Conservation (phyloP, 352 stramenopile genomes). For the Globisporangium polare region DNA sequence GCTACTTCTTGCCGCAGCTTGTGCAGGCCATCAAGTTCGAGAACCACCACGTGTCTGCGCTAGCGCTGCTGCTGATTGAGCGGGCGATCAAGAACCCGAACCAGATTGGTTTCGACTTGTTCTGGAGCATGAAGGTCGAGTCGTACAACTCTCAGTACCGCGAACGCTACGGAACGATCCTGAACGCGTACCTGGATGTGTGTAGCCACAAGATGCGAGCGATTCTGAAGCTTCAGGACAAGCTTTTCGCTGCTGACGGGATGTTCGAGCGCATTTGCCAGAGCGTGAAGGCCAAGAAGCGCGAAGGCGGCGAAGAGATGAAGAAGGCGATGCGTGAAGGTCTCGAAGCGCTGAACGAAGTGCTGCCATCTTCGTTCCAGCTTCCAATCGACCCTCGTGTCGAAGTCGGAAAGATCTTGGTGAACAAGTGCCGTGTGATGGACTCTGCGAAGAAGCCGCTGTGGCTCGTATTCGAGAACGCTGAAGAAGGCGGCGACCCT, state of each 20-base stretch:
- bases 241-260: conserved; percentile 70
- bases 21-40: conserved; percentile 90
- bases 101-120: conserved; percentile 87
- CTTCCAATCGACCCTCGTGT: conserved; percentile 82
- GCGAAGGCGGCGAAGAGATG: conserved; percentile 75
- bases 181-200: conserved; percentile 82
- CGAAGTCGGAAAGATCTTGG: conserved; percentile 79
- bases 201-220: conserved; percentile 90
- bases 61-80: conserved; percentile 79
- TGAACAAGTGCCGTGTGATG: conserved; percentile 89
- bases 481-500: conserved; percentile 69
- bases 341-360: conserved; percentile 78
- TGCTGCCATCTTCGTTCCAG: conserved; percentile 84
- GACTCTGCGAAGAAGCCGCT: conserved; percentile 88
- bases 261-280: conserved; percentile 84
- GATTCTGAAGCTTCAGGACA: conserved; percentile 90
- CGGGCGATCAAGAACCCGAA: conserved; percentile 87
- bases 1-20: conserved; percentile 86
- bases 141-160: conserved; percentile 77
- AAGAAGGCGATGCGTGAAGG: conserved; percentile 78
- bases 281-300: conserved; percentile 81
- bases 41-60: conserved; percentile 74
- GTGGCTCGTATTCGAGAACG: conserved; percentile 88
- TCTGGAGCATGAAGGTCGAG: conserved; percentile 89
- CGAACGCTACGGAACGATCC: conserved; percentile 75